phyloP scores from a whole-genome alignment of 2,329 filamentous ascomycete genomes.

The Fonsecaea pedrosoi region DNA sequence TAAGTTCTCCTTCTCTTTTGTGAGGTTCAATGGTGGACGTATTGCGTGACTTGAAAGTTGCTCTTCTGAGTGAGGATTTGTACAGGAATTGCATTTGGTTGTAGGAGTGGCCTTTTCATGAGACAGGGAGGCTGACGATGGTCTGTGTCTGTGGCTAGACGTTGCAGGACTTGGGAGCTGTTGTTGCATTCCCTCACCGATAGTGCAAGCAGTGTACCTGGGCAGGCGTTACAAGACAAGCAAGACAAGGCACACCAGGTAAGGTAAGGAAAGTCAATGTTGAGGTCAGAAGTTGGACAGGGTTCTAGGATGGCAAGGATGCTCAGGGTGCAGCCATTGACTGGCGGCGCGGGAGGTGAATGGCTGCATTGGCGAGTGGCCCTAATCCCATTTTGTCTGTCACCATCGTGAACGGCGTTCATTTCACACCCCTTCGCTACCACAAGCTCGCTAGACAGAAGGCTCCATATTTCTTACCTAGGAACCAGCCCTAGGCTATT shows the following conservation, averaged over 20 bases:
- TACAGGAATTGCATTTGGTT: neutral
- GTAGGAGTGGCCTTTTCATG: neutral
- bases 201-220: neutral
- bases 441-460: neutral
- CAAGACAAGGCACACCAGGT: neutral
- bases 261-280: neutral
- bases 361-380: neutral
- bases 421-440: neutral
- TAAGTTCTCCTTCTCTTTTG: neutral
- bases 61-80: neutral
- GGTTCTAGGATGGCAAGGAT: slow-evolving; percentile 1
- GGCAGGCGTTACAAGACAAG: neutral
- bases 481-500: neutral
- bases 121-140: neutral
- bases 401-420: neutral
- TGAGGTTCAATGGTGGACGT: neutral
- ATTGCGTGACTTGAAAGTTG: neutral
- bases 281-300: slow-evolving; percentile 15
- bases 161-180: neutral
- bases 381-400: neutral
- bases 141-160: neutral
- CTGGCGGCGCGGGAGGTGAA: neutral
- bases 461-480: neutral
- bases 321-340: neutral
- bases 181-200: slow-evolving; percentile 4